These are phyloP conservation scores for Globisporangium solare DNA, from an alignment of 352 stramenopile species.

Conservation along the genomic window DNA sequence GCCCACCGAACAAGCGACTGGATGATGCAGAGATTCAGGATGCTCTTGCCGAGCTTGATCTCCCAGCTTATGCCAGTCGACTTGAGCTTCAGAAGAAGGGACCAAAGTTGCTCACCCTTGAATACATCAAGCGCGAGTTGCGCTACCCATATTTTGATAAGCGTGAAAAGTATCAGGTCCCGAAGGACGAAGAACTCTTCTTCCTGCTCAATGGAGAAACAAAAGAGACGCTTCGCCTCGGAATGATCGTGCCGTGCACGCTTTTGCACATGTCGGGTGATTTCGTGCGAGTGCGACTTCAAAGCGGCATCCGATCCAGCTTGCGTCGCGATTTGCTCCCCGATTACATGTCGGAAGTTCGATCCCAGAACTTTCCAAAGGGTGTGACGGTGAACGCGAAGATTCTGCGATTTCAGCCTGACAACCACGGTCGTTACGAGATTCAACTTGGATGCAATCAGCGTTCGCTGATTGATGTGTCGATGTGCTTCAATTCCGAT, in stretches of 20 bases:
- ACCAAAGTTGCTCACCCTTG: conserved; percentile 79
- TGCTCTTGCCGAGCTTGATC: conserved; percentile 78
- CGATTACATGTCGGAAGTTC: conserved; percentile 66
- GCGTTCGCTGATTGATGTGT: conserved; percentile 65
- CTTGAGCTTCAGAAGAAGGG: conserved; percentile 89
- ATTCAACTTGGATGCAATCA: conserved; percentile 73
- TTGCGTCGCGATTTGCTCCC: conserved; percentile 73
- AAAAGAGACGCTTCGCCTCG: conserved; percentile 66
- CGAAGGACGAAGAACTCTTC: conserved; percentile 83
- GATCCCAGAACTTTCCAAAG: conserved; percentile 67
- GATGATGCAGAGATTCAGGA: conserved; percentile 84
- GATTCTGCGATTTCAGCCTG: conserved; percentile 65
- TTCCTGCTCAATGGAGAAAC: conserved; percentile 85
- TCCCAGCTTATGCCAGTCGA: conserved; percentile 81
- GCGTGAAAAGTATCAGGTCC: conserved; percentile 77
- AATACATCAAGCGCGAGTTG: conserved; percentile 88
- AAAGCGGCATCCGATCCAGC: conserved; percentile 80
- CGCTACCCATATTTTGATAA: conserved; percentile 90
- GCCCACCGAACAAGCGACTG: conserved; percentile 45
- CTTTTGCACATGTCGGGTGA: conserved; percentile 79
- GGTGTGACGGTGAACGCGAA: conserved; percentile 86
- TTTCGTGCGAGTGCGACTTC: conserved; percentile 80
- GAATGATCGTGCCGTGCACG: conserved; percentile 86
- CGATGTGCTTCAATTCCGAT: conserved; percentile 66
- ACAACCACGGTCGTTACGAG: conserved; percentile 73